Evolutionary conservation across 192 early-diverging fungal genomes (phyloP), one percentile per base, ranked within the genome.

Genomic region (Coemansia sp.): DNA sequence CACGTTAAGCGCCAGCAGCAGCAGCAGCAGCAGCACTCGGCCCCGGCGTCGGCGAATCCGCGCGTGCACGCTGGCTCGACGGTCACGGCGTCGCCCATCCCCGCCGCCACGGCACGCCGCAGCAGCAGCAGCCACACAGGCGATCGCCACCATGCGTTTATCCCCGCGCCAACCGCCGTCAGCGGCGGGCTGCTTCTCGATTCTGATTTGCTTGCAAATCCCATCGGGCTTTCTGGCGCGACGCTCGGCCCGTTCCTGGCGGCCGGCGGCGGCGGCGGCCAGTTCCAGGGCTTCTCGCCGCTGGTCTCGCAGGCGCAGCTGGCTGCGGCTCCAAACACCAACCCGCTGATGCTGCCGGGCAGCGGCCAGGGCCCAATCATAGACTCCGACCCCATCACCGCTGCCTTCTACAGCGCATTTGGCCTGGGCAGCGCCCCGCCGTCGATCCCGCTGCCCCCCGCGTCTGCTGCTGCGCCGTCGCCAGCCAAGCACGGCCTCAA

Each of bases 341-440:
- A 78, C 43, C 75, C 75, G n/a, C 64, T 78, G 25, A 78, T 78
- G 75, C 69, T 78, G 3, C 69, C 75, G 10, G 75, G 75, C 31
- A 78, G 65, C 46, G 75, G 70, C 44, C 71, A 70, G 27, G 77
- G 60, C 10, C 77, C 77, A 6, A 33, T 56, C 3, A 19, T 43
- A 11, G 71, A 74, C 42, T 31, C 64, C 6, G 77, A 80, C 24
- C 67, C 77, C 10, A 69, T 80, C 32, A 69, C 71, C 2, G 58
- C 71, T 0, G 70, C 76, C 4, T 80, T 80, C 57, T 80, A 80
- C 64, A 64, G 71, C 38, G 71, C 71, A 10, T 73, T 80, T 52
- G 77, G 77, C 3, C 28, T 78, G 22, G 12, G 21, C 48, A 56
- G 48, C 25, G 46, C 69, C 6, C 21, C 59, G 2, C 51, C 52